phyloP scores from a whole-genome alignment of 2,329 filamentous ascomycete genomes.

The Gaeumannomyces sp. region DNA sequence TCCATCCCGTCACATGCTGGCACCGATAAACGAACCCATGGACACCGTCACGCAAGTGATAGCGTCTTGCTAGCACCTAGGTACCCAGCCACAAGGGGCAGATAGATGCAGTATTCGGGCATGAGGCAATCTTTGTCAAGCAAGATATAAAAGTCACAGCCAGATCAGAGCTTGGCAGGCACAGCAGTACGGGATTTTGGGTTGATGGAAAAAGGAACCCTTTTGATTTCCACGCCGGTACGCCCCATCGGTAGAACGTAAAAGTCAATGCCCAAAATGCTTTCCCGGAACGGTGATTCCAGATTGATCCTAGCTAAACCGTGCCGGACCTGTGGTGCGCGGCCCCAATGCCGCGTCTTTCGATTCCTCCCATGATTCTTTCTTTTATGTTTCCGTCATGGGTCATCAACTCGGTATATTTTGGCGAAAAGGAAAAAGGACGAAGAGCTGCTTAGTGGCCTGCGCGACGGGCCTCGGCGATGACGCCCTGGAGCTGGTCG shows the following conservation, averaged over 20 bases:
- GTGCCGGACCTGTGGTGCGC: not conserved
- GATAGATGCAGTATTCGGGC: no score
- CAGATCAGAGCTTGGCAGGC: not conserved
- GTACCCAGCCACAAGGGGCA: not conserved
- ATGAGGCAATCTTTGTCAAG: not conserved
- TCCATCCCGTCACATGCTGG: not conserved
- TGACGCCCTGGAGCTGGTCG: conserved; percentile 96
- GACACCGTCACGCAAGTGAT: no score
- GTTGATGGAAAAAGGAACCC: not conserved
- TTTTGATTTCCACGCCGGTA: not conserved
- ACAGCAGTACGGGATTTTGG: not conserved
- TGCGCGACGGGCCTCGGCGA: conserved; percentile 80
- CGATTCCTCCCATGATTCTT: not conserved
- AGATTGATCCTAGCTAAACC: conserved; percentile 1
- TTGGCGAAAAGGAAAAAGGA: not conserved
- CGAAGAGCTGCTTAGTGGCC: conserved; percentile 42
- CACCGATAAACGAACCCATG: not conserved
- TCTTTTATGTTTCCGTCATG: not conserved
- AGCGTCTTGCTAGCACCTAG: no score
- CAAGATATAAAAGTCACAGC: not conserved
- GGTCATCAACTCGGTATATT: not conserved
- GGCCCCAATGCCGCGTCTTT: not conserved
- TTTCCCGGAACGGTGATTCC: not conserved
- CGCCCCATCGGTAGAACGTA: not conserved
- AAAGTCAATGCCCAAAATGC: conserved; percentile 1